Conservation (phyloP, 345 rosid species). For the Eucalyptus microcorys region DNA sequence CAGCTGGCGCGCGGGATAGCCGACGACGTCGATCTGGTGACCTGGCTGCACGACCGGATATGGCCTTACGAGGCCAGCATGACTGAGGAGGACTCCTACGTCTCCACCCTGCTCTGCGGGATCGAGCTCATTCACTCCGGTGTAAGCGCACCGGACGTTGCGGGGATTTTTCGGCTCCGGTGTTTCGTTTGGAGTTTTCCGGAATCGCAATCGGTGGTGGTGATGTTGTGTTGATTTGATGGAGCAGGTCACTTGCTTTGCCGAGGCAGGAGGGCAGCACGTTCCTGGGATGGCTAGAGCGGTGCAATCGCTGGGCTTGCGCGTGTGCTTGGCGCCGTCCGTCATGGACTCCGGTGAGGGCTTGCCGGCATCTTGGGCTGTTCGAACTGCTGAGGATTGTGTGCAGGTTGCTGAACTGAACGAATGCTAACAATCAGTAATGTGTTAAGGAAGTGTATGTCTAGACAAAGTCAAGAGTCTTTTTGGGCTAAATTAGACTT, state of each 20-base stretch:
- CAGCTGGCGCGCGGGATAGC: slow-evolving; percentile 68
- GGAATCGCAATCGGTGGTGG: not conserved
- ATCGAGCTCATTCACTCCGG: slow-evolving; percentile 63
- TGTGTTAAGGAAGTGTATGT: not conserved
- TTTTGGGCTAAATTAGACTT: not conserved
- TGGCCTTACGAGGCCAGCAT: slow-evolving; percentile 70
- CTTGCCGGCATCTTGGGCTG: slow-evolving; percentile 50
- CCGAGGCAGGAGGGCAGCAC: slow-evolving; percentile 76
- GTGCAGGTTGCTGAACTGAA: slow-evolving; percentile 26
- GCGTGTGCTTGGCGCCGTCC: slow-evolving; percentile 55
- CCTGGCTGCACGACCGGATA: slow-evolving; percentile 54
- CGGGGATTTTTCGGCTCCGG: not conserved
- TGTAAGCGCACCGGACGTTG: slow-evolving; percentile 15
- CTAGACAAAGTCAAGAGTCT: not conserved
- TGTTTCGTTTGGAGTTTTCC: too few species aligned
- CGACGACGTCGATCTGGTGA: slow-evolving; percentile 52
- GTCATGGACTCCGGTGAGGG: slow-evolving; percentile 60
- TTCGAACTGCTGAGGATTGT: slow-evolving; percentile 38
- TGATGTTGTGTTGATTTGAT: not conserved
- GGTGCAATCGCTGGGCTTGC: slow-evolving; percentile 46
- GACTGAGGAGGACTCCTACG: slow-evolving; percentile 53
- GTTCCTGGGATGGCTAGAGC: slow-evolving; percentile 57
- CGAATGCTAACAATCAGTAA: not conserved
- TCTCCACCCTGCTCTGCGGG: slow-evolving; percentile 59
- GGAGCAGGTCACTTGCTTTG: slow-evolving; percentile 58